phyloP scores from a whole-genome alignment of 208 protist species.

The Wallacemonas sp. region DNA sequence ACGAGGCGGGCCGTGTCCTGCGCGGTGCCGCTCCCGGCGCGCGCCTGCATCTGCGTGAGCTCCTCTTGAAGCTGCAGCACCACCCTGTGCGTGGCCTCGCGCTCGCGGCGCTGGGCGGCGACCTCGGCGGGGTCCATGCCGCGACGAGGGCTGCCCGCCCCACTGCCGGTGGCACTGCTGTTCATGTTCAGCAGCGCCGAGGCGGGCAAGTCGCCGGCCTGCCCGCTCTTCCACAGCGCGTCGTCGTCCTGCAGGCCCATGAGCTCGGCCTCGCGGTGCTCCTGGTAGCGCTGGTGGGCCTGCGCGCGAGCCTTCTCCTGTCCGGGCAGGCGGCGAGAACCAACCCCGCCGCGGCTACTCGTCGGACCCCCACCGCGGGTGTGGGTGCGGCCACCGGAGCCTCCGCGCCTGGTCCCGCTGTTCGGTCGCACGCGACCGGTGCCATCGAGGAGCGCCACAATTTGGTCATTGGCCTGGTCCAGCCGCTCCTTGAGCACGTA shows the following conservation, averaged over 20 bases:
- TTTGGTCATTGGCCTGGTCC: conserved; percentile 58
- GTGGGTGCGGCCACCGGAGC: background rate
- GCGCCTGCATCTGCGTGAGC: conserved; percentile 21
- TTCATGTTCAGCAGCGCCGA: conserved; percentile 1
- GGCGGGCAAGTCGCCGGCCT: background rate
- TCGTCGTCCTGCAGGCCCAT: conserved; percentile 38
- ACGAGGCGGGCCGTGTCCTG: conserved; percentile 1
- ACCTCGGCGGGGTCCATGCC: background rate
- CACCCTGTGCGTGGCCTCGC: conserved; percentile 35
- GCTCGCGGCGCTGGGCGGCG: conserved; percentile 31
- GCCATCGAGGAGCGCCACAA: conserved; percentile 30
- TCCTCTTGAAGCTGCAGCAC: conserved; percentile 42
- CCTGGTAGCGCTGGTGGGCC: conserved; percentile 20
- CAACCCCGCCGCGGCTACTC: background rate
- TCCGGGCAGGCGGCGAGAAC: background rate
- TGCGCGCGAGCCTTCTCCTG: background rate
- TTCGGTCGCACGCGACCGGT: conserved; percentile 3
- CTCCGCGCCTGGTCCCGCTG: background rate
- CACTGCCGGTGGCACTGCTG: background rate
- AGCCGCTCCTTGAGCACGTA: conserved; percentile 81
- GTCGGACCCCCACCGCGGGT: background rate
- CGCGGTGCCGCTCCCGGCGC: background rate
- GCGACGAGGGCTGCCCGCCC: background rate
- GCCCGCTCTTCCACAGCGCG: conserved; percentile 20
- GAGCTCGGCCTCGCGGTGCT: conserved; percentile 33